These are phyloP conservation scores for Pseudogymnoascus sp. DNA, from an alignment of 2,329 filamentous ascomycete genomes.

Conservation along the genomic window DNA sequence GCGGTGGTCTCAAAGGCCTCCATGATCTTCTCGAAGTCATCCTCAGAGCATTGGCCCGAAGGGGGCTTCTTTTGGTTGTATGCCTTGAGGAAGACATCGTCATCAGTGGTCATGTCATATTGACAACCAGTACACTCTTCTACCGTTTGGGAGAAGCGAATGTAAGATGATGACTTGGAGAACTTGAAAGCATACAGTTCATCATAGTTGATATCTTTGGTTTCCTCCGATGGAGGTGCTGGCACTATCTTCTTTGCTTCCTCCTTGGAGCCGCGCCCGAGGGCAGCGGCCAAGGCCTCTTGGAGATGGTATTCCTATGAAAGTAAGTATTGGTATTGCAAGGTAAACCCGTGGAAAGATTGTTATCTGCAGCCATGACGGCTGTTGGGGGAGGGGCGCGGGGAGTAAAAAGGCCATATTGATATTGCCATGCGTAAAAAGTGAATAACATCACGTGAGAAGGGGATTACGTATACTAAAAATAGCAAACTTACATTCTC, in stretches of 20 bases:
- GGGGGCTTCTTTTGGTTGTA: slow-evolving; percentile 72
- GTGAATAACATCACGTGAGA: slow-evolving; percentile 19
- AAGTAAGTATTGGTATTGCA: slow-evolving; percentile 15
- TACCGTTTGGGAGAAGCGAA: slow-evolving; percentile 95
- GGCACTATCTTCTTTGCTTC: slow-evolving; percentile 41
- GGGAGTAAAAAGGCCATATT: slow-evolving; percentile 3
- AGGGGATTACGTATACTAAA: slow-evolving; percentile 16
- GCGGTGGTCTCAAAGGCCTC: slow-evolving; percentile 89
- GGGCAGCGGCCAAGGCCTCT: slow-evolving; percentile 24
- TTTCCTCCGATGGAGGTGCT: slow-evolving; percentile 57
- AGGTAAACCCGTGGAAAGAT: not conserved
- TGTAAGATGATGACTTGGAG: slow-evolving; percentile 83
- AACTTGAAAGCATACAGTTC: slow-evolving; percentile 75
- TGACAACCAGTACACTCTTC: slow-evolving; percentile 86
- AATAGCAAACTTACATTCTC: slow-evolving; percentile 71
- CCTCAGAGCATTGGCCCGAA: slow-evolving; percentile 65
- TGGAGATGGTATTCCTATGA: slow-evolving; percentile 32
- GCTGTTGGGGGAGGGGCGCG: not conserved
- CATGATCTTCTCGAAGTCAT: slow-evolving; percentile 91
- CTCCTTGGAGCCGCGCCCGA: slow-evolving; percentile 21
- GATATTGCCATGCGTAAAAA: slow-evolving; percentile 1
- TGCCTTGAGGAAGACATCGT: slow-evolving; percentile 74
- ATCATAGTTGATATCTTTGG: slow-evolving; percentile 70
- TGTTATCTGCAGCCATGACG: slow-evolving; percentile 5
- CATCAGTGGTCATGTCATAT: slow-evolving; percentile 92